A percentile compares a stretch with the other conserved stretches of the same genome.
Evolutionary conservation across 192 early-diverging fungal genomes (phyloP).

Genomic region (Umbelopsis sp.): DNA sequence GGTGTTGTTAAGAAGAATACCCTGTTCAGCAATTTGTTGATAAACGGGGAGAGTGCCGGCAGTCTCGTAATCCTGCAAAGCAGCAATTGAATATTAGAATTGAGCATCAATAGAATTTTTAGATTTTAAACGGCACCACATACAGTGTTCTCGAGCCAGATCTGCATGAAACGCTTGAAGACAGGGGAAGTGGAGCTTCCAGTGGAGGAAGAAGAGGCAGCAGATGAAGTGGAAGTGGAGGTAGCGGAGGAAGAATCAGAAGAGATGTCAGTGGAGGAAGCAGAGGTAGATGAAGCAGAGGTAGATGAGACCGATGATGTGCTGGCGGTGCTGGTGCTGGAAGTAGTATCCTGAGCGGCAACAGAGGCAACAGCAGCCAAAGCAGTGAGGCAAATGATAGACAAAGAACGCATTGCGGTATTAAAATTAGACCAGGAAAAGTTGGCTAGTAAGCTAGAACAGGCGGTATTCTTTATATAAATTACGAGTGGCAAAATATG

Average conservation of each 20-base stretch:
- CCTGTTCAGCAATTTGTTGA: neutral
- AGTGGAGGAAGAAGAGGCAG: neutral
- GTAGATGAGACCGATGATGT: too few species aligned
- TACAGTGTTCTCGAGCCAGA: slow-evolving; percentile 36
- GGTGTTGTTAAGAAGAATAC: slow-evolving; percentile 28
- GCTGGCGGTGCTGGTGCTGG: neutral
- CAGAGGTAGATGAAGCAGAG: neutral
- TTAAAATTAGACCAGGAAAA: neutral
- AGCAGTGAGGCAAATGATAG: slow-evolving; percentile 22
- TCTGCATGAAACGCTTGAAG: slow-evolving; percentile 31
- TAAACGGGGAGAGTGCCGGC: slow-evolving; percentile 13
- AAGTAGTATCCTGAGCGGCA: slow-evolving; percentile 14
- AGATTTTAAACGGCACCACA: neutral
- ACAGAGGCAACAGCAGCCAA: slow-evolving; percentile 19
- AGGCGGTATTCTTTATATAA: neutral
- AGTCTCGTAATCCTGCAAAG: slow-evolving; percentile 15
- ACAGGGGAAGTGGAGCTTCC: slow-evolving; percentile 1
- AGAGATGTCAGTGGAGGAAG: neutral
- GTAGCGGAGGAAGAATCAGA: neutral
- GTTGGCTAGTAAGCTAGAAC: neutral
- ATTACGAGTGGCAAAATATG: neutral
- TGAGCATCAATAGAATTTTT: too few species aligned
- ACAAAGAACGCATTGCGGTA: neutral
- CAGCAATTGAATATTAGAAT: neutral
- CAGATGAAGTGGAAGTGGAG: neutral